phyloP scores from a whole-genome alignment of 352 stramenopile genomes.

The Albugo candida region DNA sequence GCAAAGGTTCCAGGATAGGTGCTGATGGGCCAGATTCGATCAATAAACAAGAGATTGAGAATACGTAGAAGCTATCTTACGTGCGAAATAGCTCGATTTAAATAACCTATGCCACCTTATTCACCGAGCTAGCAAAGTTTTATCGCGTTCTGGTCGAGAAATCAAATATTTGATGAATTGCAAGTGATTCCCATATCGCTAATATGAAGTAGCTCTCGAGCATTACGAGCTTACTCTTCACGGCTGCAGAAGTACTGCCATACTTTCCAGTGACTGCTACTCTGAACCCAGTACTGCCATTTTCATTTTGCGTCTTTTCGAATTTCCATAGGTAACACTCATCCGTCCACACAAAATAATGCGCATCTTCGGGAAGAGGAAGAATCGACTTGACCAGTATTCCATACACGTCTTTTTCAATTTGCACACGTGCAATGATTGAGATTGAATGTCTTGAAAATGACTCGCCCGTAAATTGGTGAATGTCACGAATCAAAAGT shows the following conservation, averaged over 20 bases:
- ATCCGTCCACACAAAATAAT: slow-evolving; percentile 76
- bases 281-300: slow-evolving; percentile 66
- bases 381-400: slow-evolving; percentile 72
- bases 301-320: neutral
- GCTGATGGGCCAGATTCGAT: no score
- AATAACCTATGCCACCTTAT: slow-evolving; percentile 41
- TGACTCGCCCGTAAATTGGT: slow-evolving; percentile 75
- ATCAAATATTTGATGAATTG: slow-evolving; percentile 61
- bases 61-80: no score
- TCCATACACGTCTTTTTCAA: slow-evolving; percentile 62
- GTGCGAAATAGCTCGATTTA: neutral
- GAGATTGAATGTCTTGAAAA: slow-evolving; percentile 71
- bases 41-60: no score
- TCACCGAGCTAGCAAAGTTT: slow-evolving; percentile 67
- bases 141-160: slow-evolving; percentile 72
- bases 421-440: slow-evolving; percentile 59
- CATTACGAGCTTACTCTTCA: slow-evolving; percentile 64
- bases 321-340: slow-evolving; percentile 44
- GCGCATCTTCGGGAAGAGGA: slow-evolving; percentile 51
- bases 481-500: slow-evolving; percentile 71
- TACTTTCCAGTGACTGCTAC: slow-evolving; percentile 62
- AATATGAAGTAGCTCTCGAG: slow-evolving; percentile 74
- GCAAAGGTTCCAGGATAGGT: no score
- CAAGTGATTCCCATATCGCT: slow-evolving; percentile 68
- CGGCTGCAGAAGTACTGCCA: slow-evolving; percentile 61